Evolutionary conservation across 2,329 filamentous ascomycete genomes (phyloP), one percentile per base, ranked within the genome.

Genomic region (Botrytis galanthina): DNA sequence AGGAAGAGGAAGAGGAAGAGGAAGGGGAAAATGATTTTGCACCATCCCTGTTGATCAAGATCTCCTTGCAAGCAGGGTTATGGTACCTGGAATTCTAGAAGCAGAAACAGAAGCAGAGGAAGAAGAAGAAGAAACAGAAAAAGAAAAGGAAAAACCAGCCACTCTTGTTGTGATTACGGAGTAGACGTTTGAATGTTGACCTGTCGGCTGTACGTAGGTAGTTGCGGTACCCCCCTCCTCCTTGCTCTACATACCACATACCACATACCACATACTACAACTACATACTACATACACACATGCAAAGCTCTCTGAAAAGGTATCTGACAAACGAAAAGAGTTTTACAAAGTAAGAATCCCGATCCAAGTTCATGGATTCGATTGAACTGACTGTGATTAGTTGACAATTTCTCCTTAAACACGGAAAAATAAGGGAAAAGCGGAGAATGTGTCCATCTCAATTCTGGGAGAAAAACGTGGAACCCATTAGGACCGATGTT

Each of bases 351-450:
- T 51, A n/a, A n/a, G 48, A 51, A n/a, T 51, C 7, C 48, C 48
- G 48, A 51, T 51, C 12, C 26, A 16, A 26, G 20, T 61, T 61
- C 35, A 61, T 37, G 59, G 59, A 37, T 35, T 37, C 59, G 32
- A 39, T 61, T 61, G 10, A 3, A 14, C 35, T 39, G 59, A 14
- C 22, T 39, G 22, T 51, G 26, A 51, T 26, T 64, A 46, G 62
- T 29, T 35, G 32, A 29, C n/a, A 32, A 46, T 29, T 48, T 48
- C 63, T 66, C 63, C 63, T 37, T 48, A 3, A n/a, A 35, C 29
- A 66, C 44, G 63, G 44, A 67, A 67, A 48, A 67, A 37, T n/a
- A 29, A 51, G 14, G 63, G 44, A 37, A 67, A 67, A 51, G 63
- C 44, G 63, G 42, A 51, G 63, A 51, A 67, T 16, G 48, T 39